Base-by-base conservation (phyloP, 140 eudicot genomes). In the Erigeron philadelphicus region DNA sequence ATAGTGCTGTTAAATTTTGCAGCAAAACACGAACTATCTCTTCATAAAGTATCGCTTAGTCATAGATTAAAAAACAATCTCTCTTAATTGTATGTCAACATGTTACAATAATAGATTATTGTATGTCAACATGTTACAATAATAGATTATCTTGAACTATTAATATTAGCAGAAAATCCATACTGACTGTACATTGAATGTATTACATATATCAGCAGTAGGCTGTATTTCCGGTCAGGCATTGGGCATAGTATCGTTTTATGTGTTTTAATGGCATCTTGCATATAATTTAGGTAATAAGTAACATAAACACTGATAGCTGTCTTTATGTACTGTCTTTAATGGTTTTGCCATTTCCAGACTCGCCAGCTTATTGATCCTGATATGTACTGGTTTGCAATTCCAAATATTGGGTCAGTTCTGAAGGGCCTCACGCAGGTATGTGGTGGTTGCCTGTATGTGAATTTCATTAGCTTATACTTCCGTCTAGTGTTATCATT, bases 361-460 rank as follows among this genome's bases (percentile, higher is more conserved):
- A 87, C 95, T 55, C 91, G 99, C 38, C 99, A 94, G 83, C 97
- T 94, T 72, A 84, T 94, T 15, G 97, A 89, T 77, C 87, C 84
- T 41, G 80, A 85, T 71, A 87, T 85, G 89, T 94, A 94, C 79
- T 94, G 99, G 99, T 89, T 94, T 72, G 84, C 95, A 66, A 94
- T 94, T 79, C 99, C 99, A 64, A 85, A 79, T 80, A 80, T 89
- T 56, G 99, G 99, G 52, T 81, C 95, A 2, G 49, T 77, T 21
- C 64, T 77, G 58, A 77, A 89, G 80, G 95, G 86, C 71, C 79
- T 94, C 52, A 75, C 94, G n/a, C 97, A 94, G 99, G 99, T 92
- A 75, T 9, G 57, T 64, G 31, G 45, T 49, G 67, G 49, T 61
- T 58, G 25, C 58, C 67, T 62, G 38, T 53, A 45, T 61, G 50